Base-by-base conservation (phyloP, 2,329 filamentous ascomycete genomes). In the Tolypocladium album region DNA sequence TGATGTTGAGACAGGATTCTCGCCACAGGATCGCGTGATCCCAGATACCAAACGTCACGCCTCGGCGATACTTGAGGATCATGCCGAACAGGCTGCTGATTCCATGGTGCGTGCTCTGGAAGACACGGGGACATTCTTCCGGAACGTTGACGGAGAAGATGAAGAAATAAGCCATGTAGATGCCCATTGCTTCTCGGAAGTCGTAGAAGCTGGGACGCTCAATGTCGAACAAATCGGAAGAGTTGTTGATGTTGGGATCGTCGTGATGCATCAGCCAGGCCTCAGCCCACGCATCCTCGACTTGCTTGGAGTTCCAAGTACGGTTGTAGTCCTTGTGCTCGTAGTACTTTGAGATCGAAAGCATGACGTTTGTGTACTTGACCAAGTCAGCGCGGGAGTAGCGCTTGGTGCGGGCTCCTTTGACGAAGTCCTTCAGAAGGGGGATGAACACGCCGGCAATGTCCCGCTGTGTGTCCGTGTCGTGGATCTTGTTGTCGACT, bases 21-120 rank as follows among this genome's bases (percentile, higher is more conserved):
- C 83, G 75, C 82, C 82, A 86, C 53, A 79, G 80, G 63, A 86
- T 85, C 22, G 81, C 81, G 67, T 86, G 83, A 64, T 86, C 83
- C 83, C 83, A 86, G 60, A 86, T 83, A 63, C 84, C 82, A 39
- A 85, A 76, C 0, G 81, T 84, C 60, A 81, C 83, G 60, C 80
- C 79, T 34, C 81, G 77, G 70, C 83, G 83, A 64, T 85, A 74
- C 70, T 86, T 85, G 69, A 83, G 83, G 12, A 86, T 78, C 61
- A 86, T 80, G 40, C 83, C 83, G 61, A 85, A 86, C 0, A 83
- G 79, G 6, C 81, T 82, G 59, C 81, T 82, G 50, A 84, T 82
- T 61, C 81, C 82, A 70, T 86, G 83, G 65, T 86, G 83, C 3
- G 83, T 85, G 38, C 82, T 82, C 68, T 86, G 83, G 68, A 85